A percentile compares a stretch with the other conserved stretches of the same genome.
Evolutionary conservation across 331 rosid species (phyloP).

Genomic region (Erythrophleum ivorense): DNA sequence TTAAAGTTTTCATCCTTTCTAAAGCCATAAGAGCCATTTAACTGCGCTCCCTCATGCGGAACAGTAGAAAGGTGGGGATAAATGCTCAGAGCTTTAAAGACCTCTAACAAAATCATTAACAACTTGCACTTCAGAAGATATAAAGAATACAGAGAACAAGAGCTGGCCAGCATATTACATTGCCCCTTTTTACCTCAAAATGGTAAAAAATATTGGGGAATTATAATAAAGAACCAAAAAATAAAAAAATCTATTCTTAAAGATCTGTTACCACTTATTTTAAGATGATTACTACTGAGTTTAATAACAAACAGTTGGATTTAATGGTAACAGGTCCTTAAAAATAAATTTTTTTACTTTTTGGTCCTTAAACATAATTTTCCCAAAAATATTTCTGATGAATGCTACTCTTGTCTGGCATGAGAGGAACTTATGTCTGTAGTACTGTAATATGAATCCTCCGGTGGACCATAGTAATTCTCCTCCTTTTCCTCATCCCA

Average conservation of each 20-base stretch:
- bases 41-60: conserved; percentile 36
- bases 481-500: conserved; percentile 98
- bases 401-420: conserved; percentile 63
- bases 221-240: no score
- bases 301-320: no score
- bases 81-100: conserved; percentile 36
- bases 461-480: conserved; percentile 76
- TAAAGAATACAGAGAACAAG: conserved; percentile 37
- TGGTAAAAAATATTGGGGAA: no score
- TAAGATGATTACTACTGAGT: no score
- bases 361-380: no score
- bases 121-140: conserved; percentile 42
- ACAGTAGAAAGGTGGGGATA: conserved; percentile 13
- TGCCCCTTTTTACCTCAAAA: background rate
- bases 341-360: no score
- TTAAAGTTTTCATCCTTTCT: background rate
- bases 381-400: conserved; percentile 22
- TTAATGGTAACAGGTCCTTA: no score
- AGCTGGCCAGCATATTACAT: conserved; percentile 41
- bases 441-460: conserved; percentile 93
- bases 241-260: no score
- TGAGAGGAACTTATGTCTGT: conserved; percentile 95
- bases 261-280: no score
- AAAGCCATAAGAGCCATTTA: conserved; percentile 28
- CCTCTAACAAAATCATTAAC: conserved; percentile 46